These are phyloP conservation scores for Trichoderma asperellum DNA, from an alignment of 2,329 filamentous ascomycete genomes.

Conservation along the genomic window DNA sequence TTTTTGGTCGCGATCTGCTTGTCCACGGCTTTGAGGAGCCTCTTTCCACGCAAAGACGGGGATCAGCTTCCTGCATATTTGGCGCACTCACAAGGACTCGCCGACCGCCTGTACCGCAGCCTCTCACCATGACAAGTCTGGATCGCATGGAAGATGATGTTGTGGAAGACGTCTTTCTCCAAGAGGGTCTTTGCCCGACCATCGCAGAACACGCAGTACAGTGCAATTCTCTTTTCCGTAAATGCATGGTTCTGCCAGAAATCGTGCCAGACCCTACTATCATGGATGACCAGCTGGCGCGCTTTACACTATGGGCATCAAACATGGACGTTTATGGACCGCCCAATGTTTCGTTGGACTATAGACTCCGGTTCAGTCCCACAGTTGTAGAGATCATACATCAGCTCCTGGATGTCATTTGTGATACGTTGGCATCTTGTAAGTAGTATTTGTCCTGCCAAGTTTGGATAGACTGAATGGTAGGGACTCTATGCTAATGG, in stretches of 20 bases:
- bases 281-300: constrained; percentile 19
- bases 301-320: constrained; percentile 17
- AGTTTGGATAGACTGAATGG: not conserved
- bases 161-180: constrained; percentile 22
- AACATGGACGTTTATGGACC: constrained; percentile 17
- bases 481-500: not conserved
- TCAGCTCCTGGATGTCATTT: constrained; percentile 13
- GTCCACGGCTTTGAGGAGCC: not conserved
- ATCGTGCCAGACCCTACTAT: constrained; percentile 1
- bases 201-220: constrained; percentile 3
- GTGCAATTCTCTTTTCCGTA: constrained; percentile 6
- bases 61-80: not conserved
- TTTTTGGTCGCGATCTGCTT: not conserved
- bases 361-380: constrained; percentile 16
- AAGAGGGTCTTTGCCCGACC: constrained; percentile 19
- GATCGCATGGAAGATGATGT: constrained; percentile 17
- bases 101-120: not conserved
- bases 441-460: not conserved
- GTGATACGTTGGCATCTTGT: constrained; percentile 7
- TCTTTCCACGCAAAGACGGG: not conserved
- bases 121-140: not conserved
- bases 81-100: not conserved
- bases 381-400: constrained; percentile 10
- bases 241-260: constrained; percentile 10
- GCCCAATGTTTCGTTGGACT: constrained; percentile 20